Base-by-base conservation (phyloP, 345 rosid genomes). In the Laguncularia racemosa region DNA sequence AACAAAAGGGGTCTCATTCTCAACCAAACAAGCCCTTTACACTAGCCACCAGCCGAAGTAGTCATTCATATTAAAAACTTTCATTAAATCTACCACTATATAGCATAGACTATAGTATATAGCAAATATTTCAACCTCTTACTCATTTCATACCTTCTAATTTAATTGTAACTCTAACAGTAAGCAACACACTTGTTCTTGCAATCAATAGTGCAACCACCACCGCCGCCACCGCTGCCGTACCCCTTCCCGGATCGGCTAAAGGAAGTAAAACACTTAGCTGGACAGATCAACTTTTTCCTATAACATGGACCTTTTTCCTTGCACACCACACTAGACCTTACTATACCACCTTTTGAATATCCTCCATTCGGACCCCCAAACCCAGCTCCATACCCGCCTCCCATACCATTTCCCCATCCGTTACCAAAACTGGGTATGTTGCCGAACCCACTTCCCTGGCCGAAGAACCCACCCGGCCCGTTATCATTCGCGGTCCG, bases 171-270 rank as follows among this genome's bases (percentile, higher is more conserved):
- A 33, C 40, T 33, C 40, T 65, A 93, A 67, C 99, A 93, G 28
- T 80, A 93, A 65, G 99, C 99, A 48, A 81, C 28, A 52, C 99
- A 93, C 69, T 87, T 89, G 74, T 89, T 87, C 91, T 92, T 85
- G 61, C 99, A 93, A 52, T 93, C 99, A 76, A 87, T 72, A 45
- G 89, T 93, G 74, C 99, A 93, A 1, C 99, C 90, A 1, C 99
- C 99, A 0, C 99, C 95, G 0, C 99, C 99, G 4, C 99, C 99
- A 0, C 99, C 99, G 15, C 64, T 76, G 14, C 99, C 99, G 44
- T 80, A 93, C 6, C 96, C 96, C 74, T 87, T 87, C 69, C 99
- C 99, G 2, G 99, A 85, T 16, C 82, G 76, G 77, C 91, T 86
- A 57, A 71, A 85, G n/a, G 88, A 86, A 52, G 72, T 74, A 80